These are phyloP conservation scores for Beta macrorhiza DNA, from an alignment of 179 eudicot species.

Conservation along the genomic window DNA sequence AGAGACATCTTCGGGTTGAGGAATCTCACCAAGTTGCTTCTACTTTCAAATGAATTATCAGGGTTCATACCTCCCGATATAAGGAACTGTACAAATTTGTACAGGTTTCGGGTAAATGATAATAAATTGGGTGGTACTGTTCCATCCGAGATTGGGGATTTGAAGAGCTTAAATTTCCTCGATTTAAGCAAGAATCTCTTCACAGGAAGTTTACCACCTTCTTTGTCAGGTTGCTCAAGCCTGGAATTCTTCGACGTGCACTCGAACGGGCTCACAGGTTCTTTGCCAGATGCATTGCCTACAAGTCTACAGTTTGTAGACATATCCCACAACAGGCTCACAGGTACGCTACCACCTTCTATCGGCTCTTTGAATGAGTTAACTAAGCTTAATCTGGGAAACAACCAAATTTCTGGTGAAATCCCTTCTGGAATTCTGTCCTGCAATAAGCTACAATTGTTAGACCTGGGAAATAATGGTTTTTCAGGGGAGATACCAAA, in stretches of 20 bases:
- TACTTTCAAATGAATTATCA: conserved; percentile 67
- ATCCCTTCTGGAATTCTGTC: conserved; percentile 69
- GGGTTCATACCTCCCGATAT: conserved; percentile 74
- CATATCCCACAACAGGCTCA: conserved; percentile 64
- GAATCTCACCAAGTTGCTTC: conserved; percentile 68
- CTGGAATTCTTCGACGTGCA: conserved; percentile 83
- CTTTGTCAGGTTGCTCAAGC: conserved; percentile 57
- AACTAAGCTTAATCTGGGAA: conserved; percentile 67
- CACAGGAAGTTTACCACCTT: conserved; percentile 57
- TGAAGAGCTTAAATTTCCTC: conserved; percentile 66
- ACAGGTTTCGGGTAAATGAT: conserved; percentile 62
- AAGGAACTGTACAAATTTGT: conserved; percentile 74
- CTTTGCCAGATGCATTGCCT: conserved; percentile 59
- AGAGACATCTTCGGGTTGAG: conserved; percentile 48
- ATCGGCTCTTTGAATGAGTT: conserved; percentile 62
- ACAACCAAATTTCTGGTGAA: conserved; percentile 61
- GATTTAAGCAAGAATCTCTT: conserved; percentile 71
- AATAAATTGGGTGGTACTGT: conserved; percentile 68
- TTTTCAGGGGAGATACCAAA: conserved; percentile 75
- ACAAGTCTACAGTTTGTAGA: conserved; percentile 71
- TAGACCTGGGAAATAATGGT: conserved; percentile 69
- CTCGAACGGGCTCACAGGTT: conserved; percentile 58
- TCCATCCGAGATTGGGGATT: conserved; percentile 75
- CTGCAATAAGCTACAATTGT: conserved; percentile 67
- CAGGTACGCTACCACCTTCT: conserved; percentile 46